These are phyloP conservation scores for Penicillium nordicum DNA, from an alignment of 2,329 filamentous ascomycete species.

Conservation along the genomic window DNA sequence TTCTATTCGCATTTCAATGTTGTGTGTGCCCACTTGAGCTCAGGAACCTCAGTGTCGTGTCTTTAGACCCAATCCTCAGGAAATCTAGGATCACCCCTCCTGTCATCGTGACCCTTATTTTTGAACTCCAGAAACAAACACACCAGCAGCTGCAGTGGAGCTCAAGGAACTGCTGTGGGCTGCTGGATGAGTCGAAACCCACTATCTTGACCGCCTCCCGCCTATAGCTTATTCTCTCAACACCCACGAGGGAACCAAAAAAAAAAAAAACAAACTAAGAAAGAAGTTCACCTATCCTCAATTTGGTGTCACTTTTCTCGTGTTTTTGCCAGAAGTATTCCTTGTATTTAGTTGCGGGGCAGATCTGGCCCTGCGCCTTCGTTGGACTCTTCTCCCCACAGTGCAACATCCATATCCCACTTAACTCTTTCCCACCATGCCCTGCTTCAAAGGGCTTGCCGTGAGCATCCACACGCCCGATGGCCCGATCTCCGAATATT, in stretches of 20 bases:
- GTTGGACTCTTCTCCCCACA: conserved; percentile 2
- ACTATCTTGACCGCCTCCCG: conserved; percentile 25
- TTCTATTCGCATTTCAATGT: not conserved
- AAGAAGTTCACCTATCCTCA: conserved; percentile 5
- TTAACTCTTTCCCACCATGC: conserved; percentile 54
- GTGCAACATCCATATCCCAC: conserved; percentile 1
- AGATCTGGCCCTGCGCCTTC: conserved; percentile 6
- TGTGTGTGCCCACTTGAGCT: not conserved
- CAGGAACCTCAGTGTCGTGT: not conserved
- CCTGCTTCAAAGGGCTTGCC: conserved; percentile 98
- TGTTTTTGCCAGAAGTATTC: conserved; percentile 3
- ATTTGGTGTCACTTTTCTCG: conserved; percentile 4
- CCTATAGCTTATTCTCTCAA: conserved; percentile 15
- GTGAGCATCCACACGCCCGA: conserved; percentile 88
- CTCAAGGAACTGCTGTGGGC: conserved; percentile 18
- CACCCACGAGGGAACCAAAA: not conserved
- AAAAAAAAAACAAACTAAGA: conserved; percentile 18
- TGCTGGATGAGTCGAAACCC: conserved; percentile 22
- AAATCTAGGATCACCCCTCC: not conserved
- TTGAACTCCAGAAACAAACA: conserved; percentile 14
- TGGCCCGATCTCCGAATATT: conserved; percentile 83
- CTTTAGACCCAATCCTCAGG: not conserved
- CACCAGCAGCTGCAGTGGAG: conserved; percentile 25
- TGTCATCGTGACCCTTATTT: conserved; percentile 9
- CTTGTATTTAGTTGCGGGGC: conserved; percentile 12